Conservation (phyloP, 2,329 filamentous ascomycete genomes). For the Camptophora hylomeconis region DNA sequence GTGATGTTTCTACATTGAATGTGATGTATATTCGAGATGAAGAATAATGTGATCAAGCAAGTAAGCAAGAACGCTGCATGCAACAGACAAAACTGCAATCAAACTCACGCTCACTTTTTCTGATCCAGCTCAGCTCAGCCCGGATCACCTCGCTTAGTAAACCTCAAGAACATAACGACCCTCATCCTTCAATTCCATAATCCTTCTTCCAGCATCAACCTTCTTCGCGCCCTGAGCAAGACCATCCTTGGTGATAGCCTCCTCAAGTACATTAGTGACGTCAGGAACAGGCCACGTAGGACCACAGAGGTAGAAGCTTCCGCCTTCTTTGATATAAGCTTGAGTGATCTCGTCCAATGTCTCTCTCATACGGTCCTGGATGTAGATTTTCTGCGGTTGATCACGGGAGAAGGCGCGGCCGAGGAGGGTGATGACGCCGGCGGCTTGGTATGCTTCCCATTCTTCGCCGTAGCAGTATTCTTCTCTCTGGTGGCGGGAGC, state of each 20-base stretch:
- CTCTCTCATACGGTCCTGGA: slow-evolving; percentile 95
- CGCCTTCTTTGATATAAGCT: slow-evolving; percentile 76
- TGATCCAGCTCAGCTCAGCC: too few relatives aligned
- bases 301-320: slow-evolving; percentile 92
- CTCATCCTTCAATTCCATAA: slow-evolving; percentile 93
- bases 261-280: slow-evolving; percentile 84
- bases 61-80: too few relatives aligned
- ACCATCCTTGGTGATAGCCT: slow-evolving; percentile 71
- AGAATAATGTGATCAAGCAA: too few relatives aligned
- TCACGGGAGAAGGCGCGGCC: slow-evolving; percentile 92
- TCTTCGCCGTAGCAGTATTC: slow-evolving; percentile 98
- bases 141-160: too few relatives aligned
- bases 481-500: slow-evolving; percentile 90
- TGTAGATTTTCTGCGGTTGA: slow-evolving; percentile 97
- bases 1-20: too few relatives aligned
- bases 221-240: slow-evolving; percentile 56
- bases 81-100: too few relatives aligned
- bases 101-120: too few relatives aligned
- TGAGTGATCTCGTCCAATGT: slow-evolving; percentile 68
- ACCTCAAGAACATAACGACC: slow-evolving; percentile 92
- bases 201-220: slow-evolving; percentile 76
- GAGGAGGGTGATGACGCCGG: slow-evolving; percentile 86
- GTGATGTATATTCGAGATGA: too few relatives aligned
- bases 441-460: slow-evolving; percentile 95
- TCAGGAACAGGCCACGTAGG: slow-evolving; percentile 98